phyloP scores from a whole-genome alignment of 108 stramenopile species.

The Skeletonema marinoi region DNA sequence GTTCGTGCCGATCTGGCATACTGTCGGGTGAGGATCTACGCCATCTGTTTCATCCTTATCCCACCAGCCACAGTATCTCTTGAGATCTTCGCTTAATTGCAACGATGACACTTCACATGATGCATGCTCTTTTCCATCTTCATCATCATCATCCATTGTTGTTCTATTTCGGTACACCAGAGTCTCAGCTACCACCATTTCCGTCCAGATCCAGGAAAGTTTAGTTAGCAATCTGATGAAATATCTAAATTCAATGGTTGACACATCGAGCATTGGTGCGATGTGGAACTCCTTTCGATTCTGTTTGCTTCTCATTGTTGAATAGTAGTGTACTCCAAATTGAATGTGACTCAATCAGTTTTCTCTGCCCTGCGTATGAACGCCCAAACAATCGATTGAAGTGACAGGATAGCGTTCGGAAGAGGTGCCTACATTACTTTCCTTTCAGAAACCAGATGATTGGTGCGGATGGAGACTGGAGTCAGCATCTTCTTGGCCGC shows the following conservation, averaged over 20 bases:
- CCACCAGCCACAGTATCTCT: constrained; percentile 48
- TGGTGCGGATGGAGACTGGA: too few relatives aligned
- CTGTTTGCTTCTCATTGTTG: neutral
- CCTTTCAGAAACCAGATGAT: too few relatives aligned
- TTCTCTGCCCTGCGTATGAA: too few relatives aligned
- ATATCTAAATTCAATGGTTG: constrained; percentile 70
- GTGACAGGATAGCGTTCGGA: too few relatives aligned
- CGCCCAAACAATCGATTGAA: too few relatives aligned
- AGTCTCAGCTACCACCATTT: constrained; percentile 80
- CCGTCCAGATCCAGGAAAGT: constrained; percentile 66
- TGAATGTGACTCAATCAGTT: too few relatives aligned
- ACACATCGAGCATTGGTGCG: constrained; percentile 79
- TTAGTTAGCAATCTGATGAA: constrained; percentile 69
- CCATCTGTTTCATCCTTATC: constrained; percentile 28
- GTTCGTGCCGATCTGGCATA: constrained; percentile 78
- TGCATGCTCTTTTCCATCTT: neutral
- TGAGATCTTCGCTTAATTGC: constrained; percentile 13
- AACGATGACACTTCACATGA: constrained; percentile 3
- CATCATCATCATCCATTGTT: too few relatives aligned
- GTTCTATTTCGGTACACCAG: constrained; percentile 37
- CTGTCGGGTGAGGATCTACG: constrained; percentile 54
- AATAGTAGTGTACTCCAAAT: too few relatives aligned
- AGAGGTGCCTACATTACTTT: too few relatives aligned
- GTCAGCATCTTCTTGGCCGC: too few relatives aligned
- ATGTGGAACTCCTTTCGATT: constrained; percentile 72